phyloP scores from a whole-genome alignment of 2,329 filamentous ascomycete genomes.

The Colletotrichum siamense region DNA sequence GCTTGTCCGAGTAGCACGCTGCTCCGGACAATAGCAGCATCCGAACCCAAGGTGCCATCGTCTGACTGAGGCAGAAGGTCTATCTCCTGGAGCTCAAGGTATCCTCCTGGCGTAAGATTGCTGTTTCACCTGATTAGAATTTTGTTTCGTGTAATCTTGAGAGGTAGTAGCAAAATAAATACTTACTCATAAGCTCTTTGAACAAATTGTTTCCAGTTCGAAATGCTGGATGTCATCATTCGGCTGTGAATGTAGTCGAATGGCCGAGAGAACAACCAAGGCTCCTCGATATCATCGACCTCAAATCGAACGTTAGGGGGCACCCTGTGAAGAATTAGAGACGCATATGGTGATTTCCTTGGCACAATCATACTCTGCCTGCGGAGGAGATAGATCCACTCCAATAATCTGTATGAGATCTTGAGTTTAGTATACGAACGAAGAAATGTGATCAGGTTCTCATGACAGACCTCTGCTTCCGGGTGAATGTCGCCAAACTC shows the following conservation, averaged over 20 bases:
- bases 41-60: background rate
- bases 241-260: background rate
- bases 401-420: background rate
- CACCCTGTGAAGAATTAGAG: background rate
- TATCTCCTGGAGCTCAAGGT: background rate
- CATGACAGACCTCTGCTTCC: background rate
- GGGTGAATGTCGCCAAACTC: background rate
- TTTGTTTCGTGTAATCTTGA: background rate
- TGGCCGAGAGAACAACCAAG: background rate
- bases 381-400: background rate
- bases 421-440: background rate
- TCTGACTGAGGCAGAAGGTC: background rate
- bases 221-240: background rate
- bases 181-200: background rate
- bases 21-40: background rate
- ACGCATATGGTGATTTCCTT: rapidly evolving
- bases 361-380: background rate
- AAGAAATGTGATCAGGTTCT: rapidly evolving
- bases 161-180: rapidly evolving
- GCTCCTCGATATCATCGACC: background rate
- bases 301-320: background rate
- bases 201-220: background rate
- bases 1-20: background rate
- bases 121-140: background rate
- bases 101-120: background rate